These are phyloP conservation scores for Agaricales sp. DNA, from an alignment of 1,284 basidiomycete species.

Conservation along the genomic window DNA sequence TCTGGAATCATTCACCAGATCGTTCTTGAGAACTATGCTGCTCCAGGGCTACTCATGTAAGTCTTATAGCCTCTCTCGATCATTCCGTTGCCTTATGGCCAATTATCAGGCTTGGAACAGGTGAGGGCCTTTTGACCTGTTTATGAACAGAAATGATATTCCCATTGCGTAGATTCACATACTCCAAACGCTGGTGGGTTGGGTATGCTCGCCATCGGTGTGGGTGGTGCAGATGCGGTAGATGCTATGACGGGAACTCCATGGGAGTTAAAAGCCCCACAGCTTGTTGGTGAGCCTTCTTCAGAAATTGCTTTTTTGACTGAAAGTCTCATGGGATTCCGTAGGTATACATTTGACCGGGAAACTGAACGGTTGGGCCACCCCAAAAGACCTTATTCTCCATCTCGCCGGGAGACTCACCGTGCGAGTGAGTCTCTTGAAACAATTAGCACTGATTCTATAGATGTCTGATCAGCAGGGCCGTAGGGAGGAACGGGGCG, in stretches of 20 bases:
- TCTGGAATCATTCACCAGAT: conserved; percentile 98
- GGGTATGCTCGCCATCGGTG: conserved; percentile 97
- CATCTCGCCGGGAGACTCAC: conserved; percentile 93
- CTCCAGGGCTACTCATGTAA: conserved; percentile 78
- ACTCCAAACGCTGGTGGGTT: conserved; percentile 98
- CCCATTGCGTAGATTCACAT: conserved; percentile 71
- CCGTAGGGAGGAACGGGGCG: conserved; percentile 88
- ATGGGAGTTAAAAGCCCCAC: conserved; percentile 96
- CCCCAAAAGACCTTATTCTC: conserved; percentile 94
- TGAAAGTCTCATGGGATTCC: too few relatives aligned
- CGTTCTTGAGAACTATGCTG: conserved; percentile 95
- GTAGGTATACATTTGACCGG: conserved; percentile 85
- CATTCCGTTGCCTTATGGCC: conserved; percentile 4
- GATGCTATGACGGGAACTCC: conserved; percentile 98
- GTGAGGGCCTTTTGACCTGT: conserved; percentile 29
- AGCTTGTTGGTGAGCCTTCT: conserved; percentile 59
- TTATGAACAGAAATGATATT: not conserved
- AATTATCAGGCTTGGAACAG: conserved; percentile 58
- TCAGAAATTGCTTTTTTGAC: not conserved
- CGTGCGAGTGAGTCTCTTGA: conserved; percentile 57
- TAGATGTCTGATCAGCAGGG: conserved; percentile 4
- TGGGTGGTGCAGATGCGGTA: conserved; percentile 97
- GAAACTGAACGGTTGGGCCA: conserved; percentile 84
- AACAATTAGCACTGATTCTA: conserved; percentile 3
- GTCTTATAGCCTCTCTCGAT: conserved; percentile 14